A percentile compares a stretch with the other conserved stretches of the same genome.
Evolutionary conservation across 768 basidiomycete genomes (phyloP).

Genomic region (Podaxis sp.): DNA sequence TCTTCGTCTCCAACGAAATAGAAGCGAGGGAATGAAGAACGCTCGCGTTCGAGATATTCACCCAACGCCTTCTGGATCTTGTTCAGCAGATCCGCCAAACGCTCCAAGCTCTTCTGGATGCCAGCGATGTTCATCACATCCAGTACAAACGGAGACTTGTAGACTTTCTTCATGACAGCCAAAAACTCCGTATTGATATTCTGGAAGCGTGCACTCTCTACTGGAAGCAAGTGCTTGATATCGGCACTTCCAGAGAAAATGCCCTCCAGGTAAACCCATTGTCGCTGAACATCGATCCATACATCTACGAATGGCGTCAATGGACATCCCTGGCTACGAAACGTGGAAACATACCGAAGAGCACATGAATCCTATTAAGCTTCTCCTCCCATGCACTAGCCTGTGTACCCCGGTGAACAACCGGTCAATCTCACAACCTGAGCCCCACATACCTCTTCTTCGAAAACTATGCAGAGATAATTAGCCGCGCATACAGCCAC

Average conservation of each 20-base stretch:
- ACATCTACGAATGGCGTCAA: conserved; percentile 59
- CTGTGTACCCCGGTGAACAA: conserved; percentile 28
- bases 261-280: conserved; percentile 99
- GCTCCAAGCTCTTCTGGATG: conserved; percentile 96
- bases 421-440: conserved; percentile 6
- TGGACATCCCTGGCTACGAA: background rate
- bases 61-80: conserved; percentile 99
- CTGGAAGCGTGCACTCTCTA: conserved; percentile 96
- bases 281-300: conserved; percentile 99
- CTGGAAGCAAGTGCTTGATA: conserved; percentile 97
- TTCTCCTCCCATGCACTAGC: conserved; percentile 96
- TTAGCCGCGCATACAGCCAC: background rate
- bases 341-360: conserved; percentile 69
- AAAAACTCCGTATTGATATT: conserved; percentile 99
- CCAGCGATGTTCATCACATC: conserved; percentile 96
- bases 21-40: conserved; percentile 97
- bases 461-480: conserved; percentile 58
- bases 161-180: conserved; percentile 99
- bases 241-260: conserved; percentile 99
- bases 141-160: conserved; percentile 96
- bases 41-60: conserved; percentile 97
- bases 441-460: conserved; percentile 67
- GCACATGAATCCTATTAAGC: conserved; percentile 91
- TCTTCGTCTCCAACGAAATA: conserved; percentile 99
- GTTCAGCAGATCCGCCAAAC: conserved; percentile 91